Conservation (phyloP, 83 land plant species). For the Diphasiastrum complanatum region DNA sequence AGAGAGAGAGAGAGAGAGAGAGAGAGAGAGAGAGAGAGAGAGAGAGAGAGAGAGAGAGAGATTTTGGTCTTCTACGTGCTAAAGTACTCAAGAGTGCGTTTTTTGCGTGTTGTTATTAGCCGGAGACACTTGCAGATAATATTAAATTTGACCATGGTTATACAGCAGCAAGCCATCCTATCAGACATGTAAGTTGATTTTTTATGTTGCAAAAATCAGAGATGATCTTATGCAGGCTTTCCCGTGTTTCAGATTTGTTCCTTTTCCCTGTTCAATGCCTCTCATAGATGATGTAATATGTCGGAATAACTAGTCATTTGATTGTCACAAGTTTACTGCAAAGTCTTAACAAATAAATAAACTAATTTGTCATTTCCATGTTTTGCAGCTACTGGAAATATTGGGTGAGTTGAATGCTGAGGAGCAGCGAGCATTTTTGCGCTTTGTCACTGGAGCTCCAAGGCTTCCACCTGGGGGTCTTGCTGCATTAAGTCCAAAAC, state of each 20-base stretch:
- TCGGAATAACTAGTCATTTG: too few species aligned
- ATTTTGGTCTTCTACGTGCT: too few species aligned
- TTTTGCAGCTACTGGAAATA: conserved; percentile 75
- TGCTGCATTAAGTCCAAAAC: conserved; percentile 82
- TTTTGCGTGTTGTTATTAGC: too few species aligned
- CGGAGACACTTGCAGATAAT: conserved; percentile 79
- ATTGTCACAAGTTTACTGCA: too few species aligned
- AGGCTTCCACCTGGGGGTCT: conserved; percentile 96
- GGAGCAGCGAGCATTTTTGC: conserved; percentile 89
- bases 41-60: too few species aligned
- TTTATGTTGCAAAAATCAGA: background rate
- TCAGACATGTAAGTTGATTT: conserved; percentile 54
- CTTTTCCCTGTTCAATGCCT: background rate
- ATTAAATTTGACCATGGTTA: conserved; percentile 97
- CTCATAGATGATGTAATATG: too few species aligned
- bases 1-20: too few species aligned
- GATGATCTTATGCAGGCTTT: background rate
- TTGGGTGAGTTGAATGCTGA: conserved; percentile 89
- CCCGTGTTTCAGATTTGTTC: too few species aligned
- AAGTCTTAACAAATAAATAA: too few species aligned
- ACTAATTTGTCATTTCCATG: background rate
- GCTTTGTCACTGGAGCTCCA: conserved; percentile 99
- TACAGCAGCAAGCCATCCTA: conserved; percentile 73
- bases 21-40: too few species aligned
- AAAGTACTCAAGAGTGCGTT: too few species aligned